phyloP scores from a whole-genome alignment of 768 basidiomycete genomes.

The Naganishia vaughanmartiniae region DNA sequence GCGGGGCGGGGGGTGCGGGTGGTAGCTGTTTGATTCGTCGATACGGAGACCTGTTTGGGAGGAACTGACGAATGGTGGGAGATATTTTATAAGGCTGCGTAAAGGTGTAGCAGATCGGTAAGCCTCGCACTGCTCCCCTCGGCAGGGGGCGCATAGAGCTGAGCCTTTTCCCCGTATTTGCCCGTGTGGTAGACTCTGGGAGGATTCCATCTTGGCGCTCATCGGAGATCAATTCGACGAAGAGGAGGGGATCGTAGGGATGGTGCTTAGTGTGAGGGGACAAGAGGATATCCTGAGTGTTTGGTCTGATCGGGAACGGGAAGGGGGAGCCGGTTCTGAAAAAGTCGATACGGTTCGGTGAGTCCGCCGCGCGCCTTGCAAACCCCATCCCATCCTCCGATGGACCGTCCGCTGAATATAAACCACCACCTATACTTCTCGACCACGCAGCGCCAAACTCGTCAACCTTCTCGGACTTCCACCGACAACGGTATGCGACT shows the following conservation, averaged over 20 bases:
- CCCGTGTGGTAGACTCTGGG: conserved; percentile 35
- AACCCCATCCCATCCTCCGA: too few relatives aligned
- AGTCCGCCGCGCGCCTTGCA: too few relatives aligned
- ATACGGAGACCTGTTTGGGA: conserved; percentile 93
- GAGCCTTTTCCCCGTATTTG: neutral
- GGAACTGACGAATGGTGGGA: conserved; percentile 89
- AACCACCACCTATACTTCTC: too few relatives aligned
- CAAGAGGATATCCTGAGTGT: conserved; percentile 90
- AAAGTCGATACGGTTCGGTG: conserved; percentile 74
- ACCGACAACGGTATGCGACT: conserved; percentile 78
- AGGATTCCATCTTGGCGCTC: conserved; percentile 64
- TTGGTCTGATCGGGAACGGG: conserved; percentile 76
- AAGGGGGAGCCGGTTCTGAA: conserved; percentile 55
- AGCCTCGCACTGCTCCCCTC: conserved; percentile 59
- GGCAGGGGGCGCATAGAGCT: conserved; percentile 28
- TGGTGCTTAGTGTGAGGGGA: conserved; percentile 88
- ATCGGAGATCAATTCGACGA: conserved; percentile 84
- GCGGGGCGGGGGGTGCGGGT: too few relatives aligned
- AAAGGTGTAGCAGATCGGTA: conserved; percentile 76
- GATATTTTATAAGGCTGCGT: conserved; percentile 89
- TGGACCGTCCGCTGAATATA: too few relatives aligned
- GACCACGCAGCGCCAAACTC: conserved; percentile 68
- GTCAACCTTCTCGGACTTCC: conserved; percentile 73
- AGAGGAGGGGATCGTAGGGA: conserved; percentile 70
- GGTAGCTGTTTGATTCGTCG: conserved; percentile 72